phyloP scores from a whole-genome alignment of 2,329 filamentous ascomycete species.

The Didymellaceae sp. region DNA sequence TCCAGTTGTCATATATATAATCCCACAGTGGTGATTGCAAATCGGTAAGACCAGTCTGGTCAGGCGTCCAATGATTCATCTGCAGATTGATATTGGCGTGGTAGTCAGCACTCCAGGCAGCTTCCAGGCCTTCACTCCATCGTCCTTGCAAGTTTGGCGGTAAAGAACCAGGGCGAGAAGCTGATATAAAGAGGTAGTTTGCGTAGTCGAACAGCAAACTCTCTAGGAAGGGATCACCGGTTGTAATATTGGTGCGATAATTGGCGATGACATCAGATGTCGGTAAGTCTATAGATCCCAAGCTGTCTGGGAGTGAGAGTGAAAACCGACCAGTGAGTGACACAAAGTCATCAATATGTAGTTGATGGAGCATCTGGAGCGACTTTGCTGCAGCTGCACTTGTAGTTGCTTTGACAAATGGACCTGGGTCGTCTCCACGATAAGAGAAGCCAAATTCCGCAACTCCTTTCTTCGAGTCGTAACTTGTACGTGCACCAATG shows the following conservation, averaged over 20 bases:
- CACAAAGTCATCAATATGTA: slow-evolving; percentile 54
- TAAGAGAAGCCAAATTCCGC: slow-evolving; percentile 55
- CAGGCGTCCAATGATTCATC: slow-evolving; percentile 66
- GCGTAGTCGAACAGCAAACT: slow-evolving; percentile 61
- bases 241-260: slow-evolving; percentile 32
- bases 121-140: slow-evolving; percentile 57
- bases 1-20: slow-evolving; percentile 62
- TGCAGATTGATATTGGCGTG: slow-evolving; percentile 67
- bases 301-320: slow-evolving; percentile 55
- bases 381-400: slow-evolving; percentile 44
- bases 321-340: slow-evolving; percentile 50
- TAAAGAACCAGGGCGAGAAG: slow-evolving; percentile 57
- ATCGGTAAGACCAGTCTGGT: slow-evolving; percentile 59
- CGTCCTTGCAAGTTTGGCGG: slow-evolving; percentile 64
- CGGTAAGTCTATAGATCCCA: slow-evolving; percentile 50
- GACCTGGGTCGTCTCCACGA: slow-evolving; percentile 55
- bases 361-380: slow-evolving; percentile 38
- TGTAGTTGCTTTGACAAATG: slow-evolving; percentile 46
- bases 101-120: slow-evolving; percentile 63
- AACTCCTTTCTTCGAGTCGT: slow-evolving; percentile 59
- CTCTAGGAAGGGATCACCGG: slow-evolving; percentile 61
- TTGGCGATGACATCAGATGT: slow-evolving; percentile 44
- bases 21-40: slow-evolving; percentile 58
- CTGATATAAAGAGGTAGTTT: slow-evolving; percentile 62
- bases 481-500: slow-evolving; percentile 57